A percentile compares a stretch with the other conserved stretches of the same genome.
These are phyloP conservation scores for Pyracantha coccinea DNA, from an alignment of 331 rosid species.

Conservation along the genomic window DNA sequence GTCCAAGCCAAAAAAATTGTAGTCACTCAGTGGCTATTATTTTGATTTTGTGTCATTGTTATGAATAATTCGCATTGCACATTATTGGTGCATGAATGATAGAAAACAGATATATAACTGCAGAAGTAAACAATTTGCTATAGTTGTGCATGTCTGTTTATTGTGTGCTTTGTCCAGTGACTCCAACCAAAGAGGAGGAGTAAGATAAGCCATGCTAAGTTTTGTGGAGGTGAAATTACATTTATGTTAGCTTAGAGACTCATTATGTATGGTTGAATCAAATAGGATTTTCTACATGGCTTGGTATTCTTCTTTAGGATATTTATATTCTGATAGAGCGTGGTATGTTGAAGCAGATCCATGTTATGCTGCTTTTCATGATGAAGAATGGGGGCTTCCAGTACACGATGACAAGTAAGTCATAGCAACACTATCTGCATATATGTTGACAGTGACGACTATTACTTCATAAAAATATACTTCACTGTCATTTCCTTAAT, in stretches of 20 bases:
- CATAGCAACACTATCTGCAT: conserved; percentile 7
- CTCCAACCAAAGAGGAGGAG: background rate
- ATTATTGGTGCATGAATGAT: background rate
- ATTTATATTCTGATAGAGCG: conserved; percentile 22
- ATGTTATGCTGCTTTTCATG: conserved; percentile 61
- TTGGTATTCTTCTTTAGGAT: conserved; percentile 1
- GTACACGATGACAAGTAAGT: conserved; percentile 81
- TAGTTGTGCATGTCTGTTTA: background rate
- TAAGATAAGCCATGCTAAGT: conserved; percentile 1
- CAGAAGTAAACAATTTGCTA: background rate
- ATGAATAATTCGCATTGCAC: background rate
- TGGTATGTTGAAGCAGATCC: conserved; percentile 44
- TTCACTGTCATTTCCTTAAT: conserved; percentile 19
- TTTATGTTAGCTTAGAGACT: background rate
- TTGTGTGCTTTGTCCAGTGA: background rate
- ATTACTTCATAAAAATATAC: background rate
- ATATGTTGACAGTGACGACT: conserved; percentile 8
- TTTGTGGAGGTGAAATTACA: background rate
- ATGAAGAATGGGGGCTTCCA: conserved; percentile 89
- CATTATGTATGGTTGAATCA: background rate
- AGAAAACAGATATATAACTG: background rate
- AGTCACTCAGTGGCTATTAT: background rate
- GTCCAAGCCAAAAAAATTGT: background rate
- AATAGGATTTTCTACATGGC: background rate
- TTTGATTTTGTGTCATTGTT: background rate